Evolutionary conservation across 108 stramenopile species (phyloP).

Genomic region (Nitzschia sp.): DNA sequence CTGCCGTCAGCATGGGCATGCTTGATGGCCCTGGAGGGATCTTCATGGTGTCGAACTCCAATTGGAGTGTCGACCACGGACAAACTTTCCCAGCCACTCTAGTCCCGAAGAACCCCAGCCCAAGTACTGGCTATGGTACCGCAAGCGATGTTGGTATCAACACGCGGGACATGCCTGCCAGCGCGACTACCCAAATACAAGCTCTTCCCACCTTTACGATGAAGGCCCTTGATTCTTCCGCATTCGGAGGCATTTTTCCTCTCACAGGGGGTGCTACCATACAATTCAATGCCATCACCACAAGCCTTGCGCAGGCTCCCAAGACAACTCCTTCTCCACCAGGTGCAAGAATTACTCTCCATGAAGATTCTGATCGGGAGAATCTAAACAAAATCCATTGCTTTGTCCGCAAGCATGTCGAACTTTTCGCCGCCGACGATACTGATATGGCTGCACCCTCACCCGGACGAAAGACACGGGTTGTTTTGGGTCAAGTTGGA

Average conservation of each 20-base stretch:
- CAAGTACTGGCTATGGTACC: background rate
- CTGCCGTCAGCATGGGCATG: conserved; percentile 51
- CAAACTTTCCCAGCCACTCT: background rate
- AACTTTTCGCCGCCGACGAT: conserved; percentile 47
- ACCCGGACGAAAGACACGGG: conserved; percentile 50
- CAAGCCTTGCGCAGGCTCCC: background rate
- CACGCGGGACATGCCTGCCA: too few species aligned
- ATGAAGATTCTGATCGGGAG: conserved; percentile 10
- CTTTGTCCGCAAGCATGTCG: conserved; percentile 61
- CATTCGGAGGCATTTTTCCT: too few species aligned
- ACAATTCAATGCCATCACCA: background rate
- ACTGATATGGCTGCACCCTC: conserved; percentile 47
- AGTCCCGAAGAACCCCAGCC: background rate
- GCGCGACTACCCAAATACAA: background rate
- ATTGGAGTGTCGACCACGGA: background rate
- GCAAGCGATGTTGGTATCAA: too few species aligned
- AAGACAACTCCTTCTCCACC: background rate
- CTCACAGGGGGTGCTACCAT: background rate
- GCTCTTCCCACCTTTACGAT: background rate
- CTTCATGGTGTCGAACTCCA: conserved; percentile 1
- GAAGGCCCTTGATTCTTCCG: background rate
- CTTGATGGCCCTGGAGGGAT: conserved; percentile 36
- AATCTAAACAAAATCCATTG: conserved; percentile 56
- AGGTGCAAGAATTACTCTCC: background rate
- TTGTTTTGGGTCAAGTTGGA: conserved; percentile 39